Conservation (phyloP, 1,284 basidiomycete genomes). For the Amylostereum areolatum region DNA sequence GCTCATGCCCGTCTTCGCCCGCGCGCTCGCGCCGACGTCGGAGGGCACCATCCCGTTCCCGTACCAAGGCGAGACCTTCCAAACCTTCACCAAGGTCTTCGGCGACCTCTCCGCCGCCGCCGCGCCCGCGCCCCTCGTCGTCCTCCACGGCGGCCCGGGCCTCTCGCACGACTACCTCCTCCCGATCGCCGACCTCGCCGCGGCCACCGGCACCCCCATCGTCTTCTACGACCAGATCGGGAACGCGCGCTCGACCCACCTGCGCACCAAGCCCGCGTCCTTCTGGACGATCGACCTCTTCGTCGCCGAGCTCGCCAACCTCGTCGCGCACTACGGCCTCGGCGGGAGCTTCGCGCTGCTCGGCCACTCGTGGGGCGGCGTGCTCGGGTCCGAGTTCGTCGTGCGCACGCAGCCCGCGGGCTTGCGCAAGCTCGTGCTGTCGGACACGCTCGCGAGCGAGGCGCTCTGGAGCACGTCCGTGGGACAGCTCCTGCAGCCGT, state of each 20-base stretch:
- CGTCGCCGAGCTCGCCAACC: slow-evolving; percentile 41
- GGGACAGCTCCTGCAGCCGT: slow-evolving; percentile 12
- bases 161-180: slow-evolving; percentile 32
- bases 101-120: slow-evolving; percentile 14
- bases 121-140: slow-evolving; percentile 24
- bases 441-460: slow-evolving; percentile 21
- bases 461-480: slow-evolving; percentile 18
- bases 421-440: slow-evolving; percentile 28
- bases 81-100: slow-evolving; percentile 22
- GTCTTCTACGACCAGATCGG: slow-evolving; percentile 47
- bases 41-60: too few relatives aligned
- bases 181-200: slow-evolving; percentile 21
- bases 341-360: slow-evolving; percentile 31
- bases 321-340: slow-evolving; percentile 33
- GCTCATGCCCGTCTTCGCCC: too few relatives aligned
- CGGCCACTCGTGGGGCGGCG: slow-evolving; percentile 43
- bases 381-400: slow-evolving; percentile 28
- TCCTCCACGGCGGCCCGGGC: slow-evolving; percentile 37
- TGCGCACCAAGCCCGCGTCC: slow-evolving; percentile 23
- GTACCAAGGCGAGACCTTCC: slow-evolving; percentile 12
- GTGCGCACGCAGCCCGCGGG: slow-evolving; percentile 24
- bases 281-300: slow-evolving; percentile 47
- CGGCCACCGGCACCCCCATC: slow-evolving; percentile 24
- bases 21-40: too few relatives aligned
- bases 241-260: slow-evolving; percentile 35